These are phyloP conservation scores for Sordariomycetes sp. DNA, from an alignment of 2,329 filamentous ascomycete genomes.

Conservation along the genomic window DNA sequence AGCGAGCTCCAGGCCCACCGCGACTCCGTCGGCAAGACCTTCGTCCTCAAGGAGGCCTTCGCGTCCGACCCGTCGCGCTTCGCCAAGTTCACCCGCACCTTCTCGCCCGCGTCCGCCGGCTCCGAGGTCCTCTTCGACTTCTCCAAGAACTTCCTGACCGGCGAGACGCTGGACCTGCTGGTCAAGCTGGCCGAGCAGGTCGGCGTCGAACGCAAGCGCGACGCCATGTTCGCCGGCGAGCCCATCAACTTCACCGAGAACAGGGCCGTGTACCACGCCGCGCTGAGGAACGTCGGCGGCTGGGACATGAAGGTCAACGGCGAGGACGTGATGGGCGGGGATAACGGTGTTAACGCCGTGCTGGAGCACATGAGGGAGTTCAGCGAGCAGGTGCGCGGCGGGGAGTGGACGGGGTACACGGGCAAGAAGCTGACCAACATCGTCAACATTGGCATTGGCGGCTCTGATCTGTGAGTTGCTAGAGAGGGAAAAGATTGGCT, in stretches of 20 bases:
- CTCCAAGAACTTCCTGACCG: slow-evolving; percentile 95
- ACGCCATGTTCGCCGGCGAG: slow-evolving; percentile 94
- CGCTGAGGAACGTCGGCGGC: slow-evolving; percentile 81
- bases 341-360: slow-evolving; percentile 81
- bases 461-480: slow-evolving; percentile 80
- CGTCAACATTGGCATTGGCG: slow-evolving; percentile 95
- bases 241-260: slow-evolving; percentile 99
- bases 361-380: slow-evolving; percentile 98
- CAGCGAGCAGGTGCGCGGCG: slow-evolving; percentile 85
- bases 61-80: slow-evolving; percentile 80
- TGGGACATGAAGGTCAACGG: slow-evolving; percentile 79
- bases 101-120: slow-evolving; percentile 57
- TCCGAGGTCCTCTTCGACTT: slow-evolving; percentile 95
- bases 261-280: slow-evolving; percentile 90
- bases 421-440: slow-evolving; percentile 97
- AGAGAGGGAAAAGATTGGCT: no score
- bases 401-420: slow-evolving; percentile 93
- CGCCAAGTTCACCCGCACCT: slow-evolving; percentile 78
- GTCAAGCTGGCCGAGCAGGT: slow-evolving; percentile 88
- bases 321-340: slow-evolving; percentile 80
- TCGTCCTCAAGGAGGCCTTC: slow-evolving; percentile 90
- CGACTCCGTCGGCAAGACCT: slow-evolving; percentile 73
- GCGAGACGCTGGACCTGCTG: slow-evolving; percentile 80
- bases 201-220: slow-evolving; percentile 81
- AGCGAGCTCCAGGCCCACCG: slow-evolving; percentile 85